Conservation (phyloP, 352 stramenopile species). For the Globisporangium cylindrosporum region DNA sequence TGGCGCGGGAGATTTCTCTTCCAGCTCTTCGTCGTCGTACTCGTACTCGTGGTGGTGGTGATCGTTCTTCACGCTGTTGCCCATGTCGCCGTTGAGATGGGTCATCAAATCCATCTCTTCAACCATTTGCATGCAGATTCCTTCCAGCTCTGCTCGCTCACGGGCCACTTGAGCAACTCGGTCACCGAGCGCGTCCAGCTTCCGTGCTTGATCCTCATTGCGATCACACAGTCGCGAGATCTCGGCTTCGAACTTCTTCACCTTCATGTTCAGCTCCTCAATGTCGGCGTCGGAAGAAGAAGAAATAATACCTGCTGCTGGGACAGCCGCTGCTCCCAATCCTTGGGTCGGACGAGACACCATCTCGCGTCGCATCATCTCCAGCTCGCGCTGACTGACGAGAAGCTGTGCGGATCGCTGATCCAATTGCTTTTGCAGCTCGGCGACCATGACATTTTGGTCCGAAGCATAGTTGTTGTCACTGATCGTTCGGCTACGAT, state of each 20-base stretch:
- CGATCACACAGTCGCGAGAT: constrained; percentile 41
- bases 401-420: constrained; percentile 50
- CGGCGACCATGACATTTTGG: constrained; percentile 36
- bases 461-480: constrained; percentile 42
- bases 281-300: constrained; percentile 23
- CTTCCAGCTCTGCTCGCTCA: constrained; percentile 60
- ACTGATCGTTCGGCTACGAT: constrained; percentile 62
- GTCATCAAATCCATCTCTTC: constrained; percentile 44
- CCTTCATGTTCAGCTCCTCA: constrained; percentile 35
- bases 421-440: constrained; percentile 59
- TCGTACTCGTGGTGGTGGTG: constrained; percentile 14
- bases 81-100: constrained; percentile 13
- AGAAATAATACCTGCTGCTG: not conserved
- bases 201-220: constrained; percentile 55
- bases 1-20: constrained; percentile 22
- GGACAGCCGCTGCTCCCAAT: not conserved
- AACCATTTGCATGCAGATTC: constrained; percentile 55
- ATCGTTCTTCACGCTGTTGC: constrained; percentile 1
- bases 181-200: constrained; percentile 47
- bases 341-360: not conserved
- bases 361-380: constrained; percentile 35
- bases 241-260: constrained; percentile 50
- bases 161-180: constrained; percentile 39
- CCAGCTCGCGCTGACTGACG: constrained; percentile 43
- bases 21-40: constrained; percentile 15